Base-by-base conservation (phyloP, 352 stramenopile genomes). In the Pythium dissotocum region DNA sequence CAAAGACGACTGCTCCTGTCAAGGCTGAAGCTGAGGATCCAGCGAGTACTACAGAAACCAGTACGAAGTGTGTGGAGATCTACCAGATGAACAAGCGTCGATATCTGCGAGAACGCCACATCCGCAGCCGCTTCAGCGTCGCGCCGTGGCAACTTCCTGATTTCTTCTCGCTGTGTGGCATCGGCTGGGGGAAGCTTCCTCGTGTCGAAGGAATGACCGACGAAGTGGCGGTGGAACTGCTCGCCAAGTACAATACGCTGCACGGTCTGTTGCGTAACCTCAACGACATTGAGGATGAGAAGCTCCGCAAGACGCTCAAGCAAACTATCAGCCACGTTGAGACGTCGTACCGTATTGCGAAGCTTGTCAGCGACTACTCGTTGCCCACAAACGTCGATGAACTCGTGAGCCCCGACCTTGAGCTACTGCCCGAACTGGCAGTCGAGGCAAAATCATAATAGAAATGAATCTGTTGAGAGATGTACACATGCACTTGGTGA, bases 61-160 rank as follows among this genome's bases (percentile, higher is more conserved):
- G 40, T n/a, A 40, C 67, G 53, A 4, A 65, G 44, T 67, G 63
- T 53, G 83, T 95, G 13, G 76, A 90, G 63, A 63, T 95, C 42
- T 95, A 95, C 65, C 83, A 89, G 63, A 85, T 85, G 57, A 89
- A 77, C 55, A 88, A 86, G 65, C 78, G 85, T 1, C 75, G 80
- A 24, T 93, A 91, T 66, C 63, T 93, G 26, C 80, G 78, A 6
- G 85, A 91, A 32, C 76, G 81, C 16, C 75, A 87, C 56, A 59
- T 95, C 32, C 77, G 72, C 51, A 82, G 79, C 46, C 82, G 86
- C 13, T 90, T 90, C 35, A 72, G 58, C 12, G 64, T 93, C 38
- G 28, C 61, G 4, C 68, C 68, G 21, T 74, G 61, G 68, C 68
- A 74, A 16, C 69, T 93, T 0, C 85, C 87, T 0, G 83, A 87